Evolutionary conservation across 2,329 filamentous ascomycete species (phyloP), one percentile per base, ranked within the genome.

Genomic region (Nigrospora osmanthi): DNA sequence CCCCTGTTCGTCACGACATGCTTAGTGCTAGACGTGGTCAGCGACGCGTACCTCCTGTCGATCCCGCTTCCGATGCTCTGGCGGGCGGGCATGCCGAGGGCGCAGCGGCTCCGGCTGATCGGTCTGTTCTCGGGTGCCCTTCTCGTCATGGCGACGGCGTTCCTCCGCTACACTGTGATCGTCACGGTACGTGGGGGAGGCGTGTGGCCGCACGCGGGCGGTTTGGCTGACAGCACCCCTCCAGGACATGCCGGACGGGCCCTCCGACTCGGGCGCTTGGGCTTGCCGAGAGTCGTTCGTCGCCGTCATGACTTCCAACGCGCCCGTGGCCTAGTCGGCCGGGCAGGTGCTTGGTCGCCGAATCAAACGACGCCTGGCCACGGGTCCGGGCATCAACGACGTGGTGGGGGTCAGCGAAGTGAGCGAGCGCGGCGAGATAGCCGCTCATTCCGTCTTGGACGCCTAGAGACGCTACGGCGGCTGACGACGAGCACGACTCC

Each of bases 31-130:
- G 45, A 51, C 34, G 34, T 49, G 12, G 30, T 45, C 15, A 51
- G 47, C 11, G 49, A 51, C 30, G 16, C 35, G 6, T 51, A 47
- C 31, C 32, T 51, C 14, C 11, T 49, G 17, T 46, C 43, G 16
- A 46, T 49, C 12, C 49, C 49, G 2, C 15, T 49, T n/a, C 47
- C 45, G n/a, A 47, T 50, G 46, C 40, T 50, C 1, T 46, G 45
- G 45, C 19, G 17, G 5, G 33, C 46, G 3, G 38, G 38, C 6
- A 35, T 49, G 11, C 35, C 42, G 12, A 44, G 3, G 12, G 17
- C 28, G n/a, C 44, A 41, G 42, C 47, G 47, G 36, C 1, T 43
- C 2, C 38, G 31, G 6, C 28, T 49, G 15, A 33, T 31, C 7
- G 30, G 34, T 6, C n/a, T 49, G 4, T 49, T 49, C 17, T 47